Percentiles rank a stretch among this genome's conserved stretches.
These are phyloP conservation scores for Cyberlindnera petersonii DNA, from an alignment of 805 yeast species.

Conservation along the genomic window DNA sequence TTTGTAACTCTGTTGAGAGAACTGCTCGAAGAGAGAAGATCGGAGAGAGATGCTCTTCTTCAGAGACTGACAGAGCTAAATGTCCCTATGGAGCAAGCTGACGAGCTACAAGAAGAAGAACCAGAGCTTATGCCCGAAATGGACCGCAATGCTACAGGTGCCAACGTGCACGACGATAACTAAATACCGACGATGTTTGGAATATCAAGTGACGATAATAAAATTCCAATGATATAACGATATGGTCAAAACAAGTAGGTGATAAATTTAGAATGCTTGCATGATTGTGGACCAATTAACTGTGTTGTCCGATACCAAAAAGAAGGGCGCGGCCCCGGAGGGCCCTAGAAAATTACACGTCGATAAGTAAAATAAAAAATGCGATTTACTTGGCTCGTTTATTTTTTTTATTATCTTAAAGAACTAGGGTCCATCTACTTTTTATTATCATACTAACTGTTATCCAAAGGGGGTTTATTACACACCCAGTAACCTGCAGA, in stretches of 20 bases:
- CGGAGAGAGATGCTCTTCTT: slow-evolving; percentile 3
- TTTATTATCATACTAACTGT: no score
- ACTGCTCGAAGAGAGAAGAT: neutral
- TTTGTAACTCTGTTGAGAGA: slow-evolving; percentile 2
- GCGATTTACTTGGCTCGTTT: no score
- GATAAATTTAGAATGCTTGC: no score
- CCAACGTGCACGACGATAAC: slow-evolving; percentile 1
- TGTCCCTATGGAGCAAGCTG: neutral
- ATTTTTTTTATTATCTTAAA: no score
- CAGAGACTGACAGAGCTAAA: neutral
- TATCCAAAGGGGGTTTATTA: no score
- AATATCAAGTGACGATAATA: neutral
- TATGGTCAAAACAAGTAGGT: neutral
- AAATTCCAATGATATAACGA: neutral
- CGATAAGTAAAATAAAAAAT: slow-evolving; percentile 1
- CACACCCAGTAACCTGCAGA: no score
- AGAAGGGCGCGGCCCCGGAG: no score
- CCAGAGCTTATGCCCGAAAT: neutral
- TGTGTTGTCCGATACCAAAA: no score
- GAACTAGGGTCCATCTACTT: no score
- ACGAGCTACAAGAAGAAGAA: neutral
- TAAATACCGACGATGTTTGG: neutral
- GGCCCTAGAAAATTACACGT: slow-evolving; percentile 3
- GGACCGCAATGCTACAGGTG: neutral
- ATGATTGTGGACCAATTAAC: no score